Evolutionary conservation across 305 asterid species (phyloP).

Genomic region (Solanum hybrid): DNA sequence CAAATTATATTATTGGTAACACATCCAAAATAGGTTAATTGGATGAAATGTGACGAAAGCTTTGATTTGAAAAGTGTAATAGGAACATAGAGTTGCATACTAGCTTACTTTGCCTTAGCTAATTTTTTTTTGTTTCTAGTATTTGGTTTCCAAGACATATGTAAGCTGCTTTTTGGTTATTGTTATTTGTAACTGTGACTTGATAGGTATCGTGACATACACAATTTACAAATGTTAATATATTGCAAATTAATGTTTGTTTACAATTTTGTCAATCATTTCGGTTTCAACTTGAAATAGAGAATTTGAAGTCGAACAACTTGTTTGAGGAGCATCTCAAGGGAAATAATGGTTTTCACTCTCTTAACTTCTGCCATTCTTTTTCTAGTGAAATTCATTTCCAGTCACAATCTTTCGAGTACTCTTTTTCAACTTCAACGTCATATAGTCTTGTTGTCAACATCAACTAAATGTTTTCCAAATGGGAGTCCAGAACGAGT

Average conservation of each 20-base stretch:
- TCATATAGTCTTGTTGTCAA: background rate
- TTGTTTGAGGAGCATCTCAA: background rate
- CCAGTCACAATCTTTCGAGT: background rate
- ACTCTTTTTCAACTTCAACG: background rate
- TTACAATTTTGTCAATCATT: background rate
- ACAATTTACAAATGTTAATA: background rate
- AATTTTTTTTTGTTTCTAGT: background rate
- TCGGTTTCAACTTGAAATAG: background rate
- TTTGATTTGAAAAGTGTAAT: background rate
- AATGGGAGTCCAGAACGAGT: background rate
- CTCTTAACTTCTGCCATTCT: background rate
- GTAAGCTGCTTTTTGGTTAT: background rate
- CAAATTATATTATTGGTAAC: background rate
- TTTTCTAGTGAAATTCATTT: background rate
- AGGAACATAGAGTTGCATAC: background rate
- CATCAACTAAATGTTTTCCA: background rate
- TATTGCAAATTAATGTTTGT: background rate
- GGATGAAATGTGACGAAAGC: background rate
- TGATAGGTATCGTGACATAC: background rate
- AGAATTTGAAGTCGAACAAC: background rate
- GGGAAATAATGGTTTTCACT: background rate
- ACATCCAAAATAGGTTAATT: background rate
- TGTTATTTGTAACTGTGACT: background rate
- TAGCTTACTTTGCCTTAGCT: background rate
- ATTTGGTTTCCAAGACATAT: background rate